Evolutionary conservation across 352 stramenopile genomes (phyloP).

Genomic region (Phytophthora pluvialis): DNA sequence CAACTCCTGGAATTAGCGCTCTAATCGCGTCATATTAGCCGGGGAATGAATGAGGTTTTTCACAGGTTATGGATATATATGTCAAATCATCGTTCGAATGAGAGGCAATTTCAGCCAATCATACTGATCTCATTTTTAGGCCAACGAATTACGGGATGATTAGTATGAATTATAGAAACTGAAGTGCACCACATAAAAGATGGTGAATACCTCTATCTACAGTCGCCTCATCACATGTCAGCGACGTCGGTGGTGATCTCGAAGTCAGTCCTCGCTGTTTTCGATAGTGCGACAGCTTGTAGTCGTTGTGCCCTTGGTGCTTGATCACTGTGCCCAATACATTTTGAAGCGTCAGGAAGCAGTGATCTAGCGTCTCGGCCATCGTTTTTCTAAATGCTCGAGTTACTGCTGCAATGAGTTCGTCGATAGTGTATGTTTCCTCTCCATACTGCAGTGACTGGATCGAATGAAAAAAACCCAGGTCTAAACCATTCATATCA

Average conservation of each 20-base stretch:
- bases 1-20: too few relatives aligned
- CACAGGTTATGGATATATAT: slow-evolving; percentile 1
- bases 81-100: neutral
- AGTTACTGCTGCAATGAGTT: neutral
- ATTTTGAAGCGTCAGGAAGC: slow-evolving; percentile 9
- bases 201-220: slow-evolving; percentile 12
- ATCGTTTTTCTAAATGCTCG: neutral
- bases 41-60: neutral
- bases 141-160: neutral
- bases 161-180: slow-evolving; percentile 9
- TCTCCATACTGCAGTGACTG: neutral
- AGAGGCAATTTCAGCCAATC: neutral
- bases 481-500: too few relatives aligned
- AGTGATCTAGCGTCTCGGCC: neutral
- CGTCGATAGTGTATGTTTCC: slow-evolving; percentile 11
- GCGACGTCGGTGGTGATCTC: neutral
- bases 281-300: slow-evolving; percentile 13
- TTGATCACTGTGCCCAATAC: slow-evolving; percentile 11
- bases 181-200: slow-evolving; percentile 8
- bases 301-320: slow-evolving; percentile 10
- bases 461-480: too few relatives aligned
- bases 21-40: too few relatives aligned
- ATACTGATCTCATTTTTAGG: neutral
- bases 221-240: neutral
- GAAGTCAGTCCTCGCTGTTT: neutral